Percentiles rank a stretch among this genome's conserved stretches.
Conservation (phyloP, 768 basidiomycete genomes). For the Pleurotus giganteus region DNA sequence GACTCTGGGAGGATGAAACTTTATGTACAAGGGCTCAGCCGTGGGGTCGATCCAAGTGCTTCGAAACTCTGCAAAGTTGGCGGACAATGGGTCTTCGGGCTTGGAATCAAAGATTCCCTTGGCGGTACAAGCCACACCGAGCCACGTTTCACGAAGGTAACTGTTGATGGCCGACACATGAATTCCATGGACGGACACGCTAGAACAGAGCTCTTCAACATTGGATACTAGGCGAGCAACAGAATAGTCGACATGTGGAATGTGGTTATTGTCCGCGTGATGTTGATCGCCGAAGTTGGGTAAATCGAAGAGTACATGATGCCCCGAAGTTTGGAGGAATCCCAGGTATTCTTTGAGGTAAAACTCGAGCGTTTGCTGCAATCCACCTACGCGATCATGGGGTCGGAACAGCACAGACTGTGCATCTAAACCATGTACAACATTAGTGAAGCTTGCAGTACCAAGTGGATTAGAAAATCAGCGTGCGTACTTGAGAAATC, state of each 20-base stretch:
- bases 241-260: constrained; percentile 18
- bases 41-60: constrained; percentile 8
- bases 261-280: constrained; percentile 7
- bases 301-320: constrained; percentile 21
- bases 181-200: constrained; percentile 13
- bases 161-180: constrained; percentile 16
- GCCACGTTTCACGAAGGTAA: constrained; percentile 11
- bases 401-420: background rate
- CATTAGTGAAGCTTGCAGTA: background rate
- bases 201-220: constrained; percentile 7
- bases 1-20: constrained; percentile 18
- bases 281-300: constrained; percentile 21
- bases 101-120: background rate
- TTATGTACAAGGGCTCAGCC: constrained; percentile 17
- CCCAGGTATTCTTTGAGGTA: constrained; percentile 18
- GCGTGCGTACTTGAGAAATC: constrained; percentile 11
- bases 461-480: background rate
- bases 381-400: constrained; percentile 11
- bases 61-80: constrained; percentile 9
- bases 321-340: constrained; percentile 18
- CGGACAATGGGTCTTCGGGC: background rate
- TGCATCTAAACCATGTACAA: background rate
- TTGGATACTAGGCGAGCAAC: constrained; percentile 13
- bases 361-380: constrained; percentile 10
- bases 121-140: background rate